A percentile compares a stretch with the other conserved stretches of the same genome.
Evolutionary conservation across 2,329 filamentous ascomycete species (phyloP).

Genomic region (Fusarium fujikuroi): DNA sequence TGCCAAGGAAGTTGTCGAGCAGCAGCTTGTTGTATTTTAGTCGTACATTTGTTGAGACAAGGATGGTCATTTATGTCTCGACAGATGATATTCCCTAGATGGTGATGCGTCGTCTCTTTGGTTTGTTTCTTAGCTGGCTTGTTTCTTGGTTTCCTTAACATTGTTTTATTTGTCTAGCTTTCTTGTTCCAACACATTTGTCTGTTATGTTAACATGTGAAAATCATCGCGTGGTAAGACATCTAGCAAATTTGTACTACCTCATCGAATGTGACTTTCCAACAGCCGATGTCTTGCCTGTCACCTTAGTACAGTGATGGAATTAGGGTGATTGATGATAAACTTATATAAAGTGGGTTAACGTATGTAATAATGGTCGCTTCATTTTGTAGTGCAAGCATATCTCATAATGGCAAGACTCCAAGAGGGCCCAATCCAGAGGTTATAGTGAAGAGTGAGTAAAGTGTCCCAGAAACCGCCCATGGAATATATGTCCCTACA

Average conservation of each 20-base stretch:
- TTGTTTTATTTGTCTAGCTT: conserved; percentile 42
- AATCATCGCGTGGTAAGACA: not conserved
- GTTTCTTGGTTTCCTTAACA: conserved; percentile 51
- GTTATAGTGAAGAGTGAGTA: conserved; percentile 25
- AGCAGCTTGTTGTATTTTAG: conserved; percentile 55
- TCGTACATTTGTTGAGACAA: conserved; percentile 48
- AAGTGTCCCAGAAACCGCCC: conserved; percentile 26
- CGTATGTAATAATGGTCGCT: conserved; percentile 30
- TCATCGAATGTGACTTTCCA: not conserved
- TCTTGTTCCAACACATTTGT: not conserved
- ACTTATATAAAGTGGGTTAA: conserved; percentile 14
- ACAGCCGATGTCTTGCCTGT: not conserved
- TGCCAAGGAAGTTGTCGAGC: conserved; percentile 44
- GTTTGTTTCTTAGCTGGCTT: conserved; percentile 53
- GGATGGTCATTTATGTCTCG: conserved; percentile 48
- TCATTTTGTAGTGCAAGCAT: conserved; percentile 42
- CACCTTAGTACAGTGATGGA: too few species aligned
- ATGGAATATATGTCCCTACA: conserved; percentile 20
- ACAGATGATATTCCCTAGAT: conserved; percentile 45
- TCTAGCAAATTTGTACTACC: not conserved
- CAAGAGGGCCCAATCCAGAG: conserved; percentile 22
- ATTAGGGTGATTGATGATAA: not conserved
- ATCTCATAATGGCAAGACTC: conserved; percentile 36
- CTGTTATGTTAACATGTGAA: not conserved
- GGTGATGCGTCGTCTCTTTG: conserved; percentile 48